Conservation (phyloP, 2,329 filamentous ascomycete species). For the Aspergillus flavus region DNA sequence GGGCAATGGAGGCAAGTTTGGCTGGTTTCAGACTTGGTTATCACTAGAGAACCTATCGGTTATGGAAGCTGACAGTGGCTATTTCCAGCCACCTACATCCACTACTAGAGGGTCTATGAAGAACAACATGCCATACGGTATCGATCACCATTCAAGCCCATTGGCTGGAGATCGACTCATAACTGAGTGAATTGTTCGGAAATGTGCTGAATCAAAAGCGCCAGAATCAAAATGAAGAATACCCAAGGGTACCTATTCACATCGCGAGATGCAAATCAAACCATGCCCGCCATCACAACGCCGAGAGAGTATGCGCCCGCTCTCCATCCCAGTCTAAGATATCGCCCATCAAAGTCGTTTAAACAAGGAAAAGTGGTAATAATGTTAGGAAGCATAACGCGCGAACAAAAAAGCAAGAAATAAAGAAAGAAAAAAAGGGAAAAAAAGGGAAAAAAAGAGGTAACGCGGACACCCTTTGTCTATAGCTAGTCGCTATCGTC, state of each 20-base stretch:
- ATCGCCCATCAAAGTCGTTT: constrained; percentile 31
- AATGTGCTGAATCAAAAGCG: background rate
- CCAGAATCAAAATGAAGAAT: constrained; percentile 11
- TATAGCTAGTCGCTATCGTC: constrained; percentile 40
- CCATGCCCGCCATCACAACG: constrained; percentile 27
- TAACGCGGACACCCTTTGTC: background rate
- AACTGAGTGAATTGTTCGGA: constrained; percentile 7
- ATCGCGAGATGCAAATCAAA: constrained; percentile 26
- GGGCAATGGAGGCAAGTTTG: background rate
- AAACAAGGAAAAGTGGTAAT: constrained; percentile 17
- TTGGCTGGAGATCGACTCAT: background rate
- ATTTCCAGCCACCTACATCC: background rate
- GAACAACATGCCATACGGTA: background rate
- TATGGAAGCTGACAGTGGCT: background rate
- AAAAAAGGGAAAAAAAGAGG: background rate
- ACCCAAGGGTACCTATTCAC: constrained; percentile 20
- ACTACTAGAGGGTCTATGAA: background rate
- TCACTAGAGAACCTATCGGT: background rate
- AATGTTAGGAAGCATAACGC: constrained; percentile 2
- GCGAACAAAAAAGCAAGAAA: background rate
- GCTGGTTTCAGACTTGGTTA: background rate
- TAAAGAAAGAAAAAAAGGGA: background rate
- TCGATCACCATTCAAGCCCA: background rate
- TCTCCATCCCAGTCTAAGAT: constrained; percentile 30
- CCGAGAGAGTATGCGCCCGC: constrained; percentile 29